Conservation (phyloP, 148 eudicot genomes). For the Camellia lanceoleosa region DNA sequence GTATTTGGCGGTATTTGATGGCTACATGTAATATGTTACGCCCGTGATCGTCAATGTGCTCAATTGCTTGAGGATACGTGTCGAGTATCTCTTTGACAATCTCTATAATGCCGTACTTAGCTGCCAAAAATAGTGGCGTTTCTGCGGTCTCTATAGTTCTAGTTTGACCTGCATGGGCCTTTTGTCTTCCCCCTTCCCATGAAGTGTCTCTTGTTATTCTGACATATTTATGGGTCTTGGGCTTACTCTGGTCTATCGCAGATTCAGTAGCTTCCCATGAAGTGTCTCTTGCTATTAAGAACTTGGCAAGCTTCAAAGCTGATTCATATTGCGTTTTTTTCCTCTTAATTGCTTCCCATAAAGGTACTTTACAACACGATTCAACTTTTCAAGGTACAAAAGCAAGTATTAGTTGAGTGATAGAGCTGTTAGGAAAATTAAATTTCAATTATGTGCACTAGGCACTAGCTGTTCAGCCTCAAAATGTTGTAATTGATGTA, state of each 20-base stretch:
- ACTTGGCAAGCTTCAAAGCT: neutral
- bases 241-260: neutral
- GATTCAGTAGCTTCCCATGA: conserved; percentile 5
- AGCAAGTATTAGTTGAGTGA: neutral
- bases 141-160: neutral
- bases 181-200: neutral
- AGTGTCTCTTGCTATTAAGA: neutral
- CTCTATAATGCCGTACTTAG: neutral
- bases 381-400: neutral
- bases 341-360: neutral
- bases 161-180: neutral
- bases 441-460: too few relatives aligned
- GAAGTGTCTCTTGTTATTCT: too few relatives aligned
- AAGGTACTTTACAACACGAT: neutral
- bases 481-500: too few relatives aligned
- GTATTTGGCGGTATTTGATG: conserved; percentile 3
- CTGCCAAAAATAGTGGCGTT: neutral
- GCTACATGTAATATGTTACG: conserved; percentile 7
- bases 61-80: neutral
- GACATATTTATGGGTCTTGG: neutral
- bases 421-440: too few relatives aligned
- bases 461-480: neutral
- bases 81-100: conserved; percentile 4
- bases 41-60: neutral
- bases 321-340: neutral